Evolutionary conservation across 495 filamentous ascomycete species (phyloP).

Genomic region (Penicillium egyptiacum): DNA sequence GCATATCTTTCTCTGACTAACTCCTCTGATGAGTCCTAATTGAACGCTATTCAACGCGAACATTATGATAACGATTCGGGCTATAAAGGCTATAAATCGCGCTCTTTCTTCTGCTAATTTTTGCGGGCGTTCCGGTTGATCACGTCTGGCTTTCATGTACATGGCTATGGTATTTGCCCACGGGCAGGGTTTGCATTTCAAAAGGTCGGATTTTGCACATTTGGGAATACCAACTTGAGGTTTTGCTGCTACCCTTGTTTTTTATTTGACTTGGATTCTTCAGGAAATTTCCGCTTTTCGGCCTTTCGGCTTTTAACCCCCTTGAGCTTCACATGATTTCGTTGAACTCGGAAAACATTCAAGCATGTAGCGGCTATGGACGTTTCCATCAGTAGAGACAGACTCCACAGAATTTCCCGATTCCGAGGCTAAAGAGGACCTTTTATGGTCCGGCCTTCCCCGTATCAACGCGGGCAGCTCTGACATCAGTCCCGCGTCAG

Average conservation of each 20-base stretch:
- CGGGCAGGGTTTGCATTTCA: constrained; percentile 22
- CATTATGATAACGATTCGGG: constrained; percentile 22
- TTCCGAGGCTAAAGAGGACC: constrained; percentile 42
- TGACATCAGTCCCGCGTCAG: constrained; percentile 55
- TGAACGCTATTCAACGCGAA: constrained; percentile 7
- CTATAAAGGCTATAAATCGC: constrained; percentile 18
- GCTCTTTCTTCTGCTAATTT: constrained; percentile 7
- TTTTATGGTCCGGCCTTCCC: constrained; percentile 34
- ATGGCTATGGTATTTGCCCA: constrained; percentile 13
- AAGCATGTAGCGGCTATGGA: constrained; percentile 24
- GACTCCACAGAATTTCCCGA: constrained; percentile 26
- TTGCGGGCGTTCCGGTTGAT: constrained; percentile 22
- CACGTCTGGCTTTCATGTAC: constrained; percentile 19
- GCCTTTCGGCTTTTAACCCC: background rate
- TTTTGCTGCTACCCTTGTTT: constrained; percentile 1
- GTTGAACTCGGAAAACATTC: background rate
- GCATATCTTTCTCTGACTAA: constrained; percentile 95
- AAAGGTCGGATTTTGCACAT: constrained; percentile 17
- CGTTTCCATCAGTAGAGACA: constrained; percentile 23
- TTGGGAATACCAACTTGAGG: background rate
- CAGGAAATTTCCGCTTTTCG: background rate
- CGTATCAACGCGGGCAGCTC: constrained; percentile 30
- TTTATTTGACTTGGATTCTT: background rate
- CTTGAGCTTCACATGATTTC: background rate
- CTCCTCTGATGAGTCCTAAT: constrained; percentile 67